These are phyloP conservation scores for Colletotrichum sp. DNA, from an alignment of 2,329 filamentous ascomycete species.

Conservation along the genomic window DNA sequence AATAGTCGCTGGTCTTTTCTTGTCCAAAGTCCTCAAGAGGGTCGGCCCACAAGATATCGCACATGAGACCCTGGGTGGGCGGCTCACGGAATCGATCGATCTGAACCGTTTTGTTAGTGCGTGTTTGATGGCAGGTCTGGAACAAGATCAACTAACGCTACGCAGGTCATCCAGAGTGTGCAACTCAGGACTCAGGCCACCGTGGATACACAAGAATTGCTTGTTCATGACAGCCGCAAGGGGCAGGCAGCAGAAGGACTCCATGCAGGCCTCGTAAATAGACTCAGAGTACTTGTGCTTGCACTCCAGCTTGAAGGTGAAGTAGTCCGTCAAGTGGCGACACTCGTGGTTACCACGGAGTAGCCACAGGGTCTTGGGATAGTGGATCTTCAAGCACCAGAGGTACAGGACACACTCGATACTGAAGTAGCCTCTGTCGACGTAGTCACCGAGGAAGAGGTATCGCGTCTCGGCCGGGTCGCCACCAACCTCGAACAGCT, in stretches of 20 bases:
- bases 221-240: conserved; percentile 99
- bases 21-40: conserved; percentile 98
- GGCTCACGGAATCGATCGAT: conserved; percentile 98
- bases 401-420: conserved; percentile 99
- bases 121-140: neutral
- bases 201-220: conserved; percentile 98
- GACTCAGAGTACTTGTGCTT: conserved; percentile 99
- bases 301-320: conserved; percentile 99
- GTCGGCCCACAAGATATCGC: conserved; percentile 98
- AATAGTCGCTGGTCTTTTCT: conserved; percentile 97
- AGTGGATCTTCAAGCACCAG: conserved; percentile 99
- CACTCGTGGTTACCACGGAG: conserved; percentile 98
- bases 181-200: conserved; percentile 92
- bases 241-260: conserved; percentile 93
- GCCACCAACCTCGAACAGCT: conserved; percentile 97
- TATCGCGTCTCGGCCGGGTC: conserved; percentile 97
- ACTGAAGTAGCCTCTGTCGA: conserved; percentile 97
- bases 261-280: conserved; percentile 97
- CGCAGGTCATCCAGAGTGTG: conserved; percentile 95
- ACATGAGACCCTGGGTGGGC: conserved; percentile 97
- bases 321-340: conserved; percentile 98
- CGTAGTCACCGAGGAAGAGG: conserved; percentile 96
- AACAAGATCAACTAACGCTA: conserved; percentile 56
- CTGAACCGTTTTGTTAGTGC: conserved; percentile 44
- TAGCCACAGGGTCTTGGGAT: conserved; percentile 95